Percentiles rank a stretch among this genome's conserved stretches.
Evolutionary conservation across 768 basidiomycete genomes (phyloP).

Genomic region (Fomitopsis pulvina): DNA sequence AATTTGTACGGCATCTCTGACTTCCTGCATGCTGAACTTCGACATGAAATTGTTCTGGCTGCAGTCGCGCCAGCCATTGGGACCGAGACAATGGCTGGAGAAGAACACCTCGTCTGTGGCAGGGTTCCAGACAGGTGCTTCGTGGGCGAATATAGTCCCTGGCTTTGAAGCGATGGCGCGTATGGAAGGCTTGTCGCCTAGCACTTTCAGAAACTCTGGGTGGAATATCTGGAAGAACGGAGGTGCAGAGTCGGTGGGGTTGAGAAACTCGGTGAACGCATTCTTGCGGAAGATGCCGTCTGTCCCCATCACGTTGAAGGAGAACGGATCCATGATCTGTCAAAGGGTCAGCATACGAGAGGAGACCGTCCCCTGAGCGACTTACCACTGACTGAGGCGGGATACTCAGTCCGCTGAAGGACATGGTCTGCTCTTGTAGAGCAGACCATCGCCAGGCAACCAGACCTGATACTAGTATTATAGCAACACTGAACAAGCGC

Average conservation of each 20-base stretch:
- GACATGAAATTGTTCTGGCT: constrained; percentile 58
- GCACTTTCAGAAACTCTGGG: constrained; percentile 47
- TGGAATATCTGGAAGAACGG: constrained; percentile 58
- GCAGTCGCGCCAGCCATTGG: constrained; percentile 55
- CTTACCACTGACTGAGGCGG: constrained; percentile 8
- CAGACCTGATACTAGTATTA: background rate
- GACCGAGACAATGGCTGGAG: constrained; percentile 59
- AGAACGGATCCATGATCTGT: constrained; percentile 46
- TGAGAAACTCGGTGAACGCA: constrained; percentile 35
- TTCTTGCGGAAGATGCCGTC: constrained; percentile 32
- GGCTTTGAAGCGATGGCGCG: constrained; percentile 53
- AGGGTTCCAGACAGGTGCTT: constrained; percentile 64
- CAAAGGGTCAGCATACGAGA: background rate
- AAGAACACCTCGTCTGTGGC: constrained; percentile 68
- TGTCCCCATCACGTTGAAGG: constrained; percentile 45
- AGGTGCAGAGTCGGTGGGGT: constrained; percentile 49
- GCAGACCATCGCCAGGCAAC: background rate
- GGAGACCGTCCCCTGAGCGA: background rate
- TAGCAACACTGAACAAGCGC: background rate
- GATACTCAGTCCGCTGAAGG: background rate
- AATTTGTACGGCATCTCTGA: constrained; percentile 37
- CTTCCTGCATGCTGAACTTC: constrained; percentile 55
- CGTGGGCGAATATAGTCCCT: constrained; percentile 69
- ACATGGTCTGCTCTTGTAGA: background rate
- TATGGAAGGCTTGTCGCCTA: constrained; percentile 53